Evolutionary conservation across 179 eudicot species (phyloP).

Genomic region (Corrigiola litoralis): DNA sequence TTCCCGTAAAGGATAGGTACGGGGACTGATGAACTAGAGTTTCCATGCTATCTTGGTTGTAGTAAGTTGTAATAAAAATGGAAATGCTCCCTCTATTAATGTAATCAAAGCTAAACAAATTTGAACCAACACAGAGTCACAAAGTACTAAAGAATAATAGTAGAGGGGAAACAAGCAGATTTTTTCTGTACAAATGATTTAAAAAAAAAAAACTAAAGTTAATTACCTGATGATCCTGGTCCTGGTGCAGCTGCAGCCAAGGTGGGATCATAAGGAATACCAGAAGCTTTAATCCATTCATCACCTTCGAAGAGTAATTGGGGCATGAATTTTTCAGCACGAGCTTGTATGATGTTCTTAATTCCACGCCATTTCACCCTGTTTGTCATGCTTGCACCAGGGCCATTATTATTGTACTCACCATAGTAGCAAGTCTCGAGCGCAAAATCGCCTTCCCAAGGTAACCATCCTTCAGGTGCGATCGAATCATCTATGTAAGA

Average conservation of each 20-base stretch:
- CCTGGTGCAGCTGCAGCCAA: conserved; percentile 6
- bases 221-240: no score
- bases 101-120: no score
- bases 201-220: no score
- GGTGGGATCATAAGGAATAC: conserved; percentile 34
- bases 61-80: no score
- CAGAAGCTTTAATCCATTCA: conserved; percentile 32
- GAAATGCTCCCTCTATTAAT: no score
- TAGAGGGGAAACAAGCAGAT: no score
- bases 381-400: conserved; percentile 18
- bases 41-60: no score
- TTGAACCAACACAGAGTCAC: no score
- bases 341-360: conserved; percentile 19
- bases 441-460: conserved; percentile 34
- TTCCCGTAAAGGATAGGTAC: no score
- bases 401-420: conserved; percentile 31
- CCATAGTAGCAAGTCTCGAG: conserved; percentile 34
- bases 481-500: conserved; percentile 33
- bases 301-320: conserved; percentile 18
- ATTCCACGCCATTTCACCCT: conserved; percentile 40
- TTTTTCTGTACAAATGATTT: no score
- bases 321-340: conserved; percentile 39
- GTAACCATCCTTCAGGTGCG: conserved; percentile 42
- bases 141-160: no score
- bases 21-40: no score